Percentiles rank a stretch among this genome's conserved stretches.
Conservation (phyloP, 805 yeast genomes). For the Metschnikowia borealis region DNA sequence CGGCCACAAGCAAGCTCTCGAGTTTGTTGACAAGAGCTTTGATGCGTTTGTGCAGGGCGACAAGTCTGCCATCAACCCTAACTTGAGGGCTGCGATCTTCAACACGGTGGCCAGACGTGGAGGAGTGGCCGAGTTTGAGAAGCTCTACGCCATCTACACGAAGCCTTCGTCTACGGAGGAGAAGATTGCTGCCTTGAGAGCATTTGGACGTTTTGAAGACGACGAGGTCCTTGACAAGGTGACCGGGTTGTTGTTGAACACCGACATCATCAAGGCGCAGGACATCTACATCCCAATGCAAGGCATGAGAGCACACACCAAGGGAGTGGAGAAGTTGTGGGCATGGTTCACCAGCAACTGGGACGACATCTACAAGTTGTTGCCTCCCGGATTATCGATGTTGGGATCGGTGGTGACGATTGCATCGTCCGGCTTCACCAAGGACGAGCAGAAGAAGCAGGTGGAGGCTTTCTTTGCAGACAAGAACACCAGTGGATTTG, state of each 20-base stretch:
- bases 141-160: constrained; percentile 55
- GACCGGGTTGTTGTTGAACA: constrained; percentile 49
- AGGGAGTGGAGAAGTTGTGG: constrained; percentile 71
- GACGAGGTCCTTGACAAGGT: constrained; percentile 52
- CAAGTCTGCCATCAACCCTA: constrained; percentile 66
- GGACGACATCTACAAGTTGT: constrained; percentile 58
- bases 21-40: constrained; percentile 48
- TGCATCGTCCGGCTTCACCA: constrained; percentile 59
- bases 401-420: constrained; percentile 68
- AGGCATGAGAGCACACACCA: constrained; percentile 59
- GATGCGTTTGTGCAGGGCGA: constrained; percentile 57
- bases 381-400: constrained; percentile 82
- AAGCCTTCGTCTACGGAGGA: constrained; percentile 63
- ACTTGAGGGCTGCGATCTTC: constrained; percentile 65
- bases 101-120: constrained; percentile 64
- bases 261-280: constrained; percentile 58
- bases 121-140: constrained; percentile 57
- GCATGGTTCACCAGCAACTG: constrained; percentile 69
- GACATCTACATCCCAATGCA: constrained; percentile 75
- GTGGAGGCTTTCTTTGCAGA: constrained; percentile 48
- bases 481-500: constrained; percentile 59
- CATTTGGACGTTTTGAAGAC: constrained; percentile 62
- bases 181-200: constrained; percentile 62
- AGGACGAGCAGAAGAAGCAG: constrained; percentile 47
- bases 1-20: constrained; percentile 44